These are phyloP conservation scores for Eremochloa ophiuroides DNA, from an alignment of 176 grass and related monocot genomes.

Conservation along the genomic window DNA sequence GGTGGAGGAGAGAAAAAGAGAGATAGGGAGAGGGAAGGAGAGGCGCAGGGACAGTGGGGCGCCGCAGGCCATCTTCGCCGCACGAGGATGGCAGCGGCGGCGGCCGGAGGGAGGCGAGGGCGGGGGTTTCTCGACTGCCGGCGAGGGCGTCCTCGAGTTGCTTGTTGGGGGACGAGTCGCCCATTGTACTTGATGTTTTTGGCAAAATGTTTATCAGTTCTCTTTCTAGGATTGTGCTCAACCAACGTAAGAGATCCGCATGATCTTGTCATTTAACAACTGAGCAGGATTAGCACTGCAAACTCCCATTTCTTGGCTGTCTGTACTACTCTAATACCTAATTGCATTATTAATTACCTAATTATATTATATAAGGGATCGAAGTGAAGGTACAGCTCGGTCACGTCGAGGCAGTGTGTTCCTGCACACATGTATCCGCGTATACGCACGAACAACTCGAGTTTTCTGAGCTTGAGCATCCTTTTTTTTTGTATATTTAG, in stretches of 20 bases:
- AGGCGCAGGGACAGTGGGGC: too few species aligned
- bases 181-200: too few species aligned
- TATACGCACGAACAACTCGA: not conserved
- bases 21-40: too few species aligned
- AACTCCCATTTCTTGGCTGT: constrained; percentile 15
- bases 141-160: too few species aligned
- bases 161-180: too few species aligned
- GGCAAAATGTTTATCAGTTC: not conserved
- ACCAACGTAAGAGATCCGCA: constrained; percentile 36
- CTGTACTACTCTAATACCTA: constrained; percentile 25
- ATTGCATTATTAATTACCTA: not conserved
- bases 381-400: not conserved
- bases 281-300: constrained; percentile 13
- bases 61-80: too few species aligned
- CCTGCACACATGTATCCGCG: not conserved
- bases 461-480: not conserved
- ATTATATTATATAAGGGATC: not conserved
- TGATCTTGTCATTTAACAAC: constrained; percentile 30
- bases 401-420: not conserved
- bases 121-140: too few species aligned
- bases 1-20: too few species aligned
- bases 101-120: too few species aligned
- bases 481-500: too few species aligned
- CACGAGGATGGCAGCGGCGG: too few species aligned
- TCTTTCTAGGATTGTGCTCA: constrained; percentile 8